These are phyloP conservation scores for Botryosphaeria dothidea DNA, from an alignment of 2,329 filamentous ascomycete genomes.

Conservation along the genomic window DNA sequence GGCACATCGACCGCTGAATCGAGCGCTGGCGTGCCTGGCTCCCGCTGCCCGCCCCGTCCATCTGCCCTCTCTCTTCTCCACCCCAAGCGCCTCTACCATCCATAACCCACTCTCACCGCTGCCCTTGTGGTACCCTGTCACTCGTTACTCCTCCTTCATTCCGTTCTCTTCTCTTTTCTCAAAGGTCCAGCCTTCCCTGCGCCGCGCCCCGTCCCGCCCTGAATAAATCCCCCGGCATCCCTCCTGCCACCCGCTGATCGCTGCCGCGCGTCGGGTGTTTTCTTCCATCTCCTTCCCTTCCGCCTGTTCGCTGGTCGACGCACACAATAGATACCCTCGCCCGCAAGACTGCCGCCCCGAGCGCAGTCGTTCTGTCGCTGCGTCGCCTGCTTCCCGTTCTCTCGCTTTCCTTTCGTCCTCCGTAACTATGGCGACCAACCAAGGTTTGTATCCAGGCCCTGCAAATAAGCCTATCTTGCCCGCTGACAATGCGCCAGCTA, in stretches of 20 bases:
- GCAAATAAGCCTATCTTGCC: not conserved
- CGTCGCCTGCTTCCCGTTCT: not conserved
- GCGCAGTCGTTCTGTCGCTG: not conserved
- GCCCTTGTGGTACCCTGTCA: slow-evolving; percentile 14
- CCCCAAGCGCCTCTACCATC: slow-evolving; percentile 7
- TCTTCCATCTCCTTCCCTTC: not conserved
- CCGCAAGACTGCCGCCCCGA: not conserved
- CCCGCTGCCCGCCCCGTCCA: not conserved
- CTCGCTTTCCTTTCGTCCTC: not conserved
- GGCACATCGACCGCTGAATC: slow-evolving; percentile 11
- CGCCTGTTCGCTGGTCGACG: slow-evolving; percentile 16
- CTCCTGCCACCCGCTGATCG: slow-evolving; percentile 11
- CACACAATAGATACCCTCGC: slow-evolving; percentile 3
- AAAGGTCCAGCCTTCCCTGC: not conserved
- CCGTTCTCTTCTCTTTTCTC: not conserved
- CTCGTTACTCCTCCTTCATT: slow-evolving; percentile 16
- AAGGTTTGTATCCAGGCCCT: not conserved
- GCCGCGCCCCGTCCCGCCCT: not conserved
- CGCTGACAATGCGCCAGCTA: slow-evolving; percentile 27
- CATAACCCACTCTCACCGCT: slow-evolving; percentile 16
- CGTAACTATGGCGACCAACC: slow-evolving; percentile 4
- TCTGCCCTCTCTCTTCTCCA: slow-evolving; percentile 12
- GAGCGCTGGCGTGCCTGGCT: slow-evolving; percentile 13
- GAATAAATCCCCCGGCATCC: slow-evolving; percentile 10
- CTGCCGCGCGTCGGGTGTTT: slow-evolving; percentile 6